These are phyloP conservation scores for Epichloe gansuensis DNA, from an alignment of 2,329 filamentous ascomycete species.

Conservation along the genomic window DNA sequence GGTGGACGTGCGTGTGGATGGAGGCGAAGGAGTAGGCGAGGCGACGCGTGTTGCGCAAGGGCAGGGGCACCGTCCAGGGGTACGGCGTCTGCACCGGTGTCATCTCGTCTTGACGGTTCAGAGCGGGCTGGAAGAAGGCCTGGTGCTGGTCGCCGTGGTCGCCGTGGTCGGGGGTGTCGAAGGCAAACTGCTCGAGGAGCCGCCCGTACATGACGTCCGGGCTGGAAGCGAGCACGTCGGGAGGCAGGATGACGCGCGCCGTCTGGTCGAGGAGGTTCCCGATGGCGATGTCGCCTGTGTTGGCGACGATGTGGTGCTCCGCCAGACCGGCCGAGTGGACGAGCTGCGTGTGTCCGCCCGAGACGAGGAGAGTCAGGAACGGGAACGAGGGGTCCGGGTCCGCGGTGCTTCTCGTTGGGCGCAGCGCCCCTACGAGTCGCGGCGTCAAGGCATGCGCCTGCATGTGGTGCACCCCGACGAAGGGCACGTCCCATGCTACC, in stretches of 20 bases:
- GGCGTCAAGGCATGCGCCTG: slow-evolving; percentile 90
- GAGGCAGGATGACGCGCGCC: slow-evolving; percentile 62
- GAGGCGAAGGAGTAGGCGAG: slow-evolving; percentile 63
- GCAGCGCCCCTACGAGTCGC: slow-evolving; percentile 54
- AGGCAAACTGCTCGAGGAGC: slow-evolving; percentile 67
- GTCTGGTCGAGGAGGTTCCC: slow-evolving; percentile 85
- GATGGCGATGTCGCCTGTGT: slow-evolving; percentile 68
- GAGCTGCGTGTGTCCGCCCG: slow-evolving; percentile 83
- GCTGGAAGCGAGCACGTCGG: slow-evolving; percentile 36
- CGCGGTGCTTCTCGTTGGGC: slow-evolving; percentile 1
- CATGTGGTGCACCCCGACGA: slow-evolving; percentile 92
- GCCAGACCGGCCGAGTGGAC: slow-evolving; percentile 57
- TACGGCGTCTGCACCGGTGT: slow-evolving; percentile 25
- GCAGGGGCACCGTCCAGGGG: slow-evolving; percentile 55
- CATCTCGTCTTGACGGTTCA: slow-evolving; percentile 45
- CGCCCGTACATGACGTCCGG: slow-evolving; percentile 67
- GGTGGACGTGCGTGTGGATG: slow-evolving; percentile 42
- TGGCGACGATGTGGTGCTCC: slow-evolving; percentile 60
- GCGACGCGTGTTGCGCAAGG: slow-evolving; percentile 43
- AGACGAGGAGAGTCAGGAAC: slow-evolving; percentile 79
- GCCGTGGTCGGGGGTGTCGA: slow-evolving; percentile 29
- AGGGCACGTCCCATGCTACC: slow-evolving; percentile 67
- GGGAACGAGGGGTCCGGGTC: slow-evolving; percentile 50
- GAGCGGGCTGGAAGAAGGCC: slow-evolving; percentile 44
- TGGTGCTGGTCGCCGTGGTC: slow-evolving; percentile 21